Conservation (phyloP, 805 yeast species). For the Candida oleophila region DNA sequence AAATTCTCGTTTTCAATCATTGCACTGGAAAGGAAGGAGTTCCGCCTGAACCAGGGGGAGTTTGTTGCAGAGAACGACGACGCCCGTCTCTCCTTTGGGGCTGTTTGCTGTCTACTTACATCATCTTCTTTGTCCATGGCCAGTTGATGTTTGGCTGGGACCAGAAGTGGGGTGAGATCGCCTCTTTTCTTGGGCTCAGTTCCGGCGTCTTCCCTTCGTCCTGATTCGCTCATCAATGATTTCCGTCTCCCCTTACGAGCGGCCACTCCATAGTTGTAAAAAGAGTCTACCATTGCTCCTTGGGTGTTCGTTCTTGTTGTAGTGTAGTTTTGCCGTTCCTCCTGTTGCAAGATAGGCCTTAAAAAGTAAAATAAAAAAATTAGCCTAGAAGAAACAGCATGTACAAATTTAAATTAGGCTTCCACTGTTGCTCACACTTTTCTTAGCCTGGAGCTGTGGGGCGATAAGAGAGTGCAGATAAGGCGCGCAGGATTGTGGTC, state of each 20-base stretch:
- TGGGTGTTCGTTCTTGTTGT: background rate
- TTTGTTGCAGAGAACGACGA: constrained; percentile 36
- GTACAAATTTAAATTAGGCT: background rate
- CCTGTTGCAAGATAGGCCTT: no score
- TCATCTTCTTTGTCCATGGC: background rate
- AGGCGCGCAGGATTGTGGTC: background rate
- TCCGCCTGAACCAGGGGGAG: constrained; percentile 55
- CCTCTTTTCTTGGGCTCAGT: background rate
- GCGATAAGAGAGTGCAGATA: background rate
- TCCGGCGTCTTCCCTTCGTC: background rate
- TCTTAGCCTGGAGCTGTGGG: background rate
- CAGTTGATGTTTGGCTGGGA: background rate
- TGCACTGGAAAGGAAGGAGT: constrained; percentile 53
- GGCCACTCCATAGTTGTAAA: background rate
- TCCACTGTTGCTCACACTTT: background rate
- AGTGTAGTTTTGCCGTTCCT: no score
- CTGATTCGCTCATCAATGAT: background rate
- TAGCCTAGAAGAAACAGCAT: background rate
- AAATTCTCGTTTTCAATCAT: constrained; percentile 59
- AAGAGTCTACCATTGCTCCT: background rate
- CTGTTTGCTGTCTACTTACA: background rate
- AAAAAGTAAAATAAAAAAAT: no score
- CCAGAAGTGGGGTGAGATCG: no score
- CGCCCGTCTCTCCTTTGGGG: constrained; percentile 14
- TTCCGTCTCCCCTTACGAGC: background rate